These are phyloP conservation scores for Diaporthe destruens DNA, from an alignment of 2,329 filamentous ascomycete species.

Conservation along the genomic window DNA sequence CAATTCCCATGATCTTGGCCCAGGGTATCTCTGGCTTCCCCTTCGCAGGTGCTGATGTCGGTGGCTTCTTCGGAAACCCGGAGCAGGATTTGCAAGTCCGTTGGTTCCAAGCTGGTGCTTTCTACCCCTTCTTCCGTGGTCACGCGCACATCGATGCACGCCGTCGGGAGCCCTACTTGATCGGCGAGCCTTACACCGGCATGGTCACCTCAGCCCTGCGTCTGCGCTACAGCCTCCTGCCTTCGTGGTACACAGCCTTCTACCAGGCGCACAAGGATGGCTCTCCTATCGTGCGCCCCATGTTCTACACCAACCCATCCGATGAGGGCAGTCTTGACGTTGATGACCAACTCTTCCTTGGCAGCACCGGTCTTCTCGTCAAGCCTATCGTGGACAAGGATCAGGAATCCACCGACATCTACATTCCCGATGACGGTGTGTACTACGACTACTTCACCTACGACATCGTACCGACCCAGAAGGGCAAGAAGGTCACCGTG, in stretches of 20 bases:
- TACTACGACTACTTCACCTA: conserved; percentile 98
- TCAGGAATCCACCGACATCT: conserved; percentile 79
- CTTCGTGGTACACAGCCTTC: conserved; percentile 97
- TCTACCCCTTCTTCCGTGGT: conserved; percentile 98
- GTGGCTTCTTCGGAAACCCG: conserved; percentile 98
- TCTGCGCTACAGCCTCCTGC: conserved; percentile 88
- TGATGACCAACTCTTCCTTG: conserved; percentile 94
- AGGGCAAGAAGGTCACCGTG: conserved; percentile 77
- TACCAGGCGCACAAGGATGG: conserved; percentile 87
- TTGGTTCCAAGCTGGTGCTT: conserved; percentile 97
- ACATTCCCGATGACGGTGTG: conserved; percentile 87
- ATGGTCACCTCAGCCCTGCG: conserved; percentile 91
- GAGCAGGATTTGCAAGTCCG: conserved; percentile 90
- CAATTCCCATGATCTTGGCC: conserved; percentile 92
- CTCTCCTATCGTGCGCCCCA: conserved; percentile 88
- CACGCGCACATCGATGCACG: conserved; percentile 98
- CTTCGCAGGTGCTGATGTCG: conserved; percentile 94
- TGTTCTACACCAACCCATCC: conserved; percentile 90
- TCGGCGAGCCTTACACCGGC: conserved; percentile 83
- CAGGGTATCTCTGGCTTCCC: conserved; percentile 94
- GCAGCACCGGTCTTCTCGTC: conserved; percentile 87
- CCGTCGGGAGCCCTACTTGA: conserved; percentile 91
- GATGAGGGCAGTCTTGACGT: conserved; percentile 90
- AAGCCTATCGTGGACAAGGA: conserved; percentile 90
- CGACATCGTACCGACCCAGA: conserved; percentile 75